Percentiles rank a stretch among this genome's conserved stretches.
Evolutionary conservation across 176 grass and related monocot genomes (phyloP).

Genomic region (Areca catechu): DNA sequence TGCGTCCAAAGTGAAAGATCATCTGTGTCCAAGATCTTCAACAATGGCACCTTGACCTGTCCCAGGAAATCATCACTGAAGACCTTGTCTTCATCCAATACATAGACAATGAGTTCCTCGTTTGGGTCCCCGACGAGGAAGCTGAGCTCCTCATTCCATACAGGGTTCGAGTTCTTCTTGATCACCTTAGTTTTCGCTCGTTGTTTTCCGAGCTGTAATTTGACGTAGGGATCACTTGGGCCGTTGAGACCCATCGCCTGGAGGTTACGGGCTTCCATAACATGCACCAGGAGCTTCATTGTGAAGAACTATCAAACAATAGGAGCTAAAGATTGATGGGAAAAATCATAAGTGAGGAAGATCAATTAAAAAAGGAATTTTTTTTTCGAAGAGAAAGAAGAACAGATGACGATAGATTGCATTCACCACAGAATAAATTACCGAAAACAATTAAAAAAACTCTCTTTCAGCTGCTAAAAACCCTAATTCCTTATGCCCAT

Average conservation of each 20-base stretch:
- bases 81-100: slow-evolving; percentile 66
- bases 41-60: slow-evolving; percentile 50
- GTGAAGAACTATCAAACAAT: not conserved
- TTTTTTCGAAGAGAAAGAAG: too few species aligned
- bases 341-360: too few species aligned
- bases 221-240: slow-evolving; percentile 71
- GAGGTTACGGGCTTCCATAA: slow-evolving; percentile 68
- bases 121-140: slow-evolving; percentile 48
- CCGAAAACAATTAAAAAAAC: too few species aligned
- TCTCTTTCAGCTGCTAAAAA: too few species aligned
- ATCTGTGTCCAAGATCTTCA: slow-evolving; percentile 42
- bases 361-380: too few species aligned
- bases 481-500: too few species aligned
- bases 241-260: slow-evolving; percentile 68
- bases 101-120: slow-evolving; percentile 57
- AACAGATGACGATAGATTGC: too few species aligned
- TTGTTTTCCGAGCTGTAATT: slow-evolving; percentile 63
- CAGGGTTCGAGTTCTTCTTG: slow-evolving; percentile 82
- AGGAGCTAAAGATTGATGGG: too few species aligned
- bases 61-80: slow-evolving; percentile 77
- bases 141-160: slow-evolving; percentile 84
- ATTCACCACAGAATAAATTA: too few species aligned
- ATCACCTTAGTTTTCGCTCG: slow-evolving; percentile 70
- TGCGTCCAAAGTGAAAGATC: slow-evolving; percentile 38
- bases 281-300: slow-evolving; percentile 67